These are phyloP conservation scores for Arthrobotrys sphaeroides DNA, from an alignment of 2,329 filamentous ascomycete genomes.

Conservation along the genomic window DNA sequence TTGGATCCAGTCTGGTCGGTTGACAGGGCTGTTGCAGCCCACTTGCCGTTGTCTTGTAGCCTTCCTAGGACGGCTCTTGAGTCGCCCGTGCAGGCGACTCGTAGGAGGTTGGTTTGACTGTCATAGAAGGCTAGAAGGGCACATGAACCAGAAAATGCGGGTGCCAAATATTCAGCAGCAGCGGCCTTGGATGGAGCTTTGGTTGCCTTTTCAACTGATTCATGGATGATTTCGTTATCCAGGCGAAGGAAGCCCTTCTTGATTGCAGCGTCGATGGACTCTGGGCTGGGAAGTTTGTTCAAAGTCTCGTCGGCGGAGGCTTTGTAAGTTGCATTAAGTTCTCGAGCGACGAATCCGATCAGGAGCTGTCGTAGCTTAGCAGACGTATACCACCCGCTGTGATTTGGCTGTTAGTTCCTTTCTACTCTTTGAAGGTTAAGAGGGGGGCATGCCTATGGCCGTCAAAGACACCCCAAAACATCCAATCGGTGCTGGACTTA, in stretches of 20 bases:
- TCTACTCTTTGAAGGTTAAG: not conserved
- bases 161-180: conserved; percentile 89
- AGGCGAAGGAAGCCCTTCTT: conserved; percentile 88
- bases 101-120: conserved; percentile 81
- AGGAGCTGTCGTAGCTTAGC: conserved; percentile 92
- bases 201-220: conserved; percentile 88
- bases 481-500: conserved; percentile 82
- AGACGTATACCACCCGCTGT: conserved; percentile 94
- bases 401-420: conserved; percentile 52
- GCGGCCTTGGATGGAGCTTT: conserved; percentile 88
- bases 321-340: conserved; percentile 92
- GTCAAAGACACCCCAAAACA: conserved; percentile 99
- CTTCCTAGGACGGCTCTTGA: conserved; percentile 93
- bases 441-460: conserved; percentile 78
- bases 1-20: conserved; percentile 94
- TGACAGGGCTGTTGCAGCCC: conserved; percentile 88
- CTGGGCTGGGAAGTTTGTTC: conserved; percentile 74
- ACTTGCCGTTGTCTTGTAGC: conserved; percentile 78
- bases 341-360: conserved; percentile 89
- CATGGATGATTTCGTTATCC: conserved; percentile 93
- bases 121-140: conserved; percentile 97
- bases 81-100: conserved; percentile 95
- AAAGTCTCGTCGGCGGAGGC: too few relatives aligned
- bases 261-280: conserved; percentile 87
- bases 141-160: conserved; percentile 95